Base-by-base conservation (phyloP, 228 moss, liverwort and hornwort genomes). In the Sphagnum magellanicum region DNA sequence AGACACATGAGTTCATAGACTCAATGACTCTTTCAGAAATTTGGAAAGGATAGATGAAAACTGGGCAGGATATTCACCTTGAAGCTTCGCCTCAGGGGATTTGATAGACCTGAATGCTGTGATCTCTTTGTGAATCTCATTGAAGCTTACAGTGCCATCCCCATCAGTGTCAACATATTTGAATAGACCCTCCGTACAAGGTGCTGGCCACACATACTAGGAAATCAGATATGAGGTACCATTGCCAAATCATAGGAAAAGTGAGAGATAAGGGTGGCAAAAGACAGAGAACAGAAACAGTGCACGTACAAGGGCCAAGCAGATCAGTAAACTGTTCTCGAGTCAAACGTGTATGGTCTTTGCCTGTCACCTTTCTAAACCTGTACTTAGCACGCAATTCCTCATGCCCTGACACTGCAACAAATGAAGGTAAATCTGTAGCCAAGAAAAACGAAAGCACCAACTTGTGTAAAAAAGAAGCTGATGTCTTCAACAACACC, bases 21-120 rank as follows among this genome's bases (percentile, higher is more conserved):
- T 32, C 32, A 32, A 32, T 32, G 32, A 32, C 32, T 32, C 32
- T 32, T 32, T 32, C 32, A 32, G 32, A 32, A 3, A 32, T 32
- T 32, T 32, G 32, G 32, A 32, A 32, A 32, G 32, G 32, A 32
- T 2, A 32, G 32, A 32, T 32, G 32, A 32, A 32, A 32, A 32
- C 32, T 32, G 32, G 32, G 32, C 32, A 32, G 32, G 55, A 14
- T 13, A 76, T 77, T 16, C 73, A 95, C 92, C 92, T 92, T 55
- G 89, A 69, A 95, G 84, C 67, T 87, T 89, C 49, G 92, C 78
- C 60, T 82, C 82, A 0, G 79, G 74, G 50, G 89, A 82, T 52
- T 71, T 91, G 60, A 87, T 88, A 76, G 83, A 80, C 79, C 92
- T 96, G 58, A 76, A 80, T 12, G 82, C 66, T 72, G 82, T 81